Evolutionary conservation across 2,329 filamentous ascomycete species (phyloP).

Genomic region (Ascochyta pisi): DNA sequence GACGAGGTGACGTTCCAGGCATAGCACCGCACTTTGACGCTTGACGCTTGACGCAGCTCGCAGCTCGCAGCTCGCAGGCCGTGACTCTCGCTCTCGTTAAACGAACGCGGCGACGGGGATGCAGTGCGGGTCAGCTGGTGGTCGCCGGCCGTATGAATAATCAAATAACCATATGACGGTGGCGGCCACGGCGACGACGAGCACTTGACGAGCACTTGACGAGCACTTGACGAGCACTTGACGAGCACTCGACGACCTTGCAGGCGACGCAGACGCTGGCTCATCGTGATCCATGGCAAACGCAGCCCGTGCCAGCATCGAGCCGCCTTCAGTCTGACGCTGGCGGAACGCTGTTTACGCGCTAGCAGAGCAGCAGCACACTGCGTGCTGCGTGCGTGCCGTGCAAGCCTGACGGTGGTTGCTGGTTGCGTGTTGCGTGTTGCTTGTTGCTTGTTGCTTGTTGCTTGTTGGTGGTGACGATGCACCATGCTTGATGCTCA

Average conservation of each 20-base stretch:
- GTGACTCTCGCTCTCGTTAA: conserved; percentile 3
- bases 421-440: not conserved
- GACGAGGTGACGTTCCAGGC: conserved; percentile 10
- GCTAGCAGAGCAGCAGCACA: conserved; percentile 1
- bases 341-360: not conserved
- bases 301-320: conserved; percentile 6
- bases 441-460: not conserved
- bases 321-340: conserved; percentile 1
- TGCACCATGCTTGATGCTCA: not conserved
- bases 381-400: conserved; percentile 7
- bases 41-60: too few relatives aligned
- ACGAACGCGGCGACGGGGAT: conserved; percentile 1
- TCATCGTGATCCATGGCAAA: conserved; percentile 2
- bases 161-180: conserved; percentile 16
- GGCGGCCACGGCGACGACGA: not conserved
- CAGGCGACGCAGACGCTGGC: not conserved
- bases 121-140: conserved; percentile 30
- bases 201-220: not conserved
- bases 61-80: conserved; percentile 1
- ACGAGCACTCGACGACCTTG: conserved; percentile 7
- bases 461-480: too few relatives aligned
- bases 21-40: conserved; percentile 4
- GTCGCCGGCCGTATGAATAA: conserved; percentile 25
- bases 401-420: conserved; percentile 8
- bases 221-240: conserved; percentile 2